Base-by-base conservation (phyloP, 1,139 yeast species). In the Scheffersomyces lignicola region DNA sequence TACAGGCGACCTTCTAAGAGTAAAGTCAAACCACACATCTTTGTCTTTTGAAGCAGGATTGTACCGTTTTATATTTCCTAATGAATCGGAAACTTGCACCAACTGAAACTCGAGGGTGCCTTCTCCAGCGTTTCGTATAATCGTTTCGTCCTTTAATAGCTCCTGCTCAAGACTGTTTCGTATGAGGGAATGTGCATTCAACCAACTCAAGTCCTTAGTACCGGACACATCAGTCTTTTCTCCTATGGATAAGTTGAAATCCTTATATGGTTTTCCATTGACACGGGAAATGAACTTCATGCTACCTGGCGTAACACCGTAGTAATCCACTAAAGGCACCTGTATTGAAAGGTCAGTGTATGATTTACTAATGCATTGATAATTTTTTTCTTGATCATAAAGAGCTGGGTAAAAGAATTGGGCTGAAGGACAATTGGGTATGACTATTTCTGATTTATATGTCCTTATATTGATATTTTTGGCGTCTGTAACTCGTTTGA, bases 361-460 rank as follows among this genome's bases (percentile, higher is more conserved):
- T 5, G 43, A 42, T 2, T 43, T 38, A 2, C 60, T 85, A 24
- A 82, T 61, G 62, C 96, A 89, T 43, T 76, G 72, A 47, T 81
- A 77, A n/a, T 55, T 51, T 11, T 56, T 47, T 6, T 47, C 43
- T 7, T 40, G 23, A 24, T 45, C 44, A 26, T 50, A 45, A 11
- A 43, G 49, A 16, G 62, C 51, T 4, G 76, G 66, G 23, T 62
- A 58, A 2, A 58, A 51, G 41, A 80, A 72, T 24, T 62, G 55
- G 0, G 87, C 94, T 13, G 65, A 65, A 1, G 99, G 99, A 56
- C 99, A 92, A 27, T 69, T 58, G 1, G 95, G 79, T 10, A 92
- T 72, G 21, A 83, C 53, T 22, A 88, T 72, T 37, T 81, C 83
- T 0, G 86, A 76, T 39, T 76, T 79, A 43, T 72, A 76, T 2